Conservation (phyloP, 2,329 filamentous ascomycete species). For the Colletotrichum navitas region DNA sequence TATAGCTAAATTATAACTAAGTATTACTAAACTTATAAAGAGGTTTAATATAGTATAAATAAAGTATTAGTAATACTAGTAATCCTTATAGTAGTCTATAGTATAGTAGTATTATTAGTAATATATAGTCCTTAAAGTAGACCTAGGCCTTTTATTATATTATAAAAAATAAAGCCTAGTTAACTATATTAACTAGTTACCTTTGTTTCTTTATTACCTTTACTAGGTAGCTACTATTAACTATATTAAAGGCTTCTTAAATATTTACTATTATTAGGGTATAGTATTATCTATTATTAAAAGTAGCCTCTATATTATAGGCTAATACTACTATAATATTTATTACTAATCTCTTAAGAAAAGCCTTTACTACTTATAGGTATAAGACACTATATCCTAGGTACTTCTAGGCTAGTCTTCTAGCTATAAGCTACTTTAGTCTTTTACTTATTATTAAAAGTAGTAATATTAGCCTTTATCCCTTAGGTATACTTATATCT, state of each 20-base stretch:
- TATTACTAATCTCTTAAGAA: no score
- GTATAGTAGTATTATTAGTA: neutral
- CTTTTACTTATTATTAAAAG: neutral
- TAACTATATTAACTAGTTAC: no score
- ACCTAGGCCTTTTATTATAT: no score
- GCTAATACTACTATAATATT: neutral
- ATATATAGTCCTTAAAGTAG: neutral
- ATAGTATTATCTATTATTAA: neutral
- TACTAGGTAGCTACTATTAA: no score
- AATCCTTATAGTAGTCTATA: neutral
- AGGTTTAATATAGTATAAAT: neutral
- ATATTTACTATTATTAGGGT: neutral
- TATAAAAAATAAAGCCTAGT: neutral
- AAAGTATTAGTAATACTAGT: neutral
- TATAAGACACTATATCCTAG: neutral
- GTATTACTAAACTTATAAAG: neutral
- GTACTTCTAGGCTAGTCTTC: neutral
- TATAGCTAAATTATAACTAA: no score
- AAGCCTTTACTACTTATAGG: no score
- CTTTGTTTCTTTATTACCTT: no score
- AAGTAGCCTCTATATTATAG: neutral
- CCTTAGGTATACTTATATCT: neutral
- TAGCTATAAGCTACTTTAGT: neutral
- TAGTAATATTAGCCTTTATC: neutral
- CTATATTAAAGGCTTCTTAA: neutral